Evolutionary conservation across 768 basidiomycete species (phyloP).

Genomic region (Suillus hirtellus): DNA sequence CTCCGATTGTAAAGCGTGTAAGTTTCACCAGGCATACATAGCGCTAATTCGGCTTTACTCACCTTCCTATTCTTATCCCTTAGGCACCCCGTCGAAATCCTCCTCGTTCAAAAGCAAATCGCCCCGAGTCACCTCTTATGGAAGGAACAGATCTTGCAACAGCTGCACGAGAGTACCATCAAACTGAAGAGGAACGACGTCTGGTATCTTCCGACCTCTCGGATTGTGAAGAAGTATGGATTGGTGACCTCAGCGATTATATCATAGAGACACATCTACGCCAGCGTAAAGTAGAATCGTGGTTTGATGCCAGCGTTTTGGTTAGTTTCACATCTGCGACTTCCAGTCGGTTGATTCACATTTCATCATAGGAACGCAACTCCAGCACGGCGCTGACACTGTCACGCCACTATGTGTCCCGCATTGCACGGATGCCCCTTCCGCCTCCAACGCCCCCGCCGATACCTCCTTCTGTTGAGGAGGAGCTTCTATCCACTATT

Average conservation of each 20-base stretch:
- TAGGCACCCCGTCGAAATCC: conserved; percentile 47
- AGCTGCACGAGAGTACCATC: conserved; percentile 23
- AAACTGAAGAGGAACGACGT: conserved; percentile 42
- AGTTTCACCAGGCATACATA: conserved; percentile 29
- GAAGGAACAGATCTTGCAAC: conserved; percentile 24
- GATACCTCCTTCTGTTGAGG: conserved; percentile 33
- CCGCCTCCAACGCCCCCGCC: conserved; percentile 41
- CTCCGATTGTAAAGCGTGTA: conserved; percentile 53
- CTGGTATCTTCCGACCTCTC: conserved; percentile 76
- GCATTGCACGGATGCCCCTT: conserved; percentile 47
- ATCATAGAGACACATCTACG: conserved; percentile 71
- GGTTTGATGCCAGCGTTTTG: conserved; percentile 67
- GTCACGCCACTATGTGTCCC: conserved; percentile 38
- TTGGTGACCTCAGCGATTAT: conserved; percentile 66
- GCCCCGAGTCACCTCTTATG: conserved; percentile 30
- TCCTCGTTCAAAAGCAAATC: conserved; percentile 37
- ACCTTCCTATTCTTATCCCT: conserved; percentile 8
- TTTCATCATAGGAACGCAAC: conserved; percentile 63
- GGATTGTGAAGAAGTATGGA: conserved; percentile 79
- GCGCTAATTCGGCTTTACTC: conserved; percentile 8
- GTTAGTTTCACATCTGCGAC: conserved; percentile 40
- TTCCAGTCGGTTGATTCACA: conserved; percentile 9
- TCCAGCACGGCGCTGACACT: conserved; percentile 50
- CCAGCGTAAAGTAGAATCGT: conserved; percentile 69
- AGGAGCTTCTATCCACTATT: conserved; percentile 37